A percentile compares a stretch with the other conserved stretches of the same genome.
Evolutionary conservation across 257 asterid species (phyloP).

Genomic region (Cordia subcordata): DNA sequence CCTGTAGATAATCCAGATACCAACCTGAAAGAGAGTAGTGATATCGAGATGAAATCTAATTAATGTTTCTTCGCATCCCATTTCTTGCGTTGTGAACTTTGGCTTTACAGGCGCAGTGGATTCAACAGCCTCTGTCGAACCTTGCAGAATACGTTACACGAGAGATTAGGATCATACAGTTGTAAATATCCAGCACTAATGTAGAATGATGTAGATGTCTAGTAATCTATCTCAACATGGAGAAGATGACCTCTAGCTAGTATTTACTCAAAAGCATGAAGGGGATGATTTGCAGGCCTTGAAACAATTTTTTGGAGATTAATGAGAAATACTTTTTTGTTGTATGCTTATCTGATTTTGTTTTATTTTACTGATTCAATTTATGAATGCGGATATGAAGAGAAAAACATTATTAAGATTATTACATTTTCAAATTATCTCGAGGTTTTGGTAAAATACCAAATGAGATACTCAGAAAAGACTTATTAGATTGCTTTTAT

Average conservation of each 20-base stretch:
- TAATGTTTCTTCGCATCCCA: constrained; percentile 26
- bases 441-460: no score
- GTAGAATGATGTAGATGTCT: constrained; percentile 1
- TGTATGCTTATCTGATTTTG: no score
- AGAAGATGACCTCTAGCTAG: background rate
- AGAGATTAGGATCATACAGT: background rate
- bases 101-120: no score
- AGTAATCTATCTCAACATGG: background rate
- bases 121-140: background rate
- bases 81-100: no score
- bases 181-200: constrained; percentile 21
- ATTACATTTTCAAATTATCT: no score
- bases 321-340: no score
- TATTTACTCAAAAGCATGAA: no score
- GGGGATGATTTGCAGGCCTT: background rate
- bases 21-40: constrained; percentile 35
- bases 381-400: no score
- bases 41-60: constrained; percentile 72
- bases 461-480: no score
- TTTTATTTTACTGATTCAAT: no score
- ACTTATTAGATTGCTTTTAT: no score
- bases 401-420: no score
- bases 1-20: constrained; percentile 51
- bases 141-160: background rate
- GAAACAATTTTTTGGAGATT: background rate